phyloP scores from a whole-genome alignment of 805 yeast genomes.

The Starmerella floricola region DNA sequence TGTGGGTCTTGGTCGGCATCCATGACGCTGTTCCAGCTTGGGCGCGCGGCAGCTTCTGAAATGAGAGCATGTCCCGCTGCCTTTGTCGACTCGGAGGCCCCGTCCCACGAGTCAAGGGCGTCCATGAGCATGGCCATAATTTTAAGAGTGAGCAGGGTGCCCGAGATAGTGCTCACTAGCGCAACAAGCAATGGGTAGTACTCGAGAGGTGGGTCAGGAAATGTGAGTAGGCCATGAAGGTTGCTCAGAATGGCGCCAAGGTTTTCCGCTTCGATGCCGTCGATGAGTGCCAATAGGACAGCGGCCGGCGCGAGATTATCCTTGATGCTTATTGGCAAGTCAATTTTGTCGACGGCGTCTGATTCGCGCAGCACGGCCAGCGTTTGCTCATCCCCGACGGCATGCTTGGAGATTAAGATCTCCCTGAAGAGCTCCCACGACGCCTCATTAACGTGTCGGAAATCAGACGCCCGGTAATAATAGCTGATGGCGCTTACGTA shows the following conservation, averaged over 20 bases:
- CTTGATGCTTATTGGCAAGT: conserved; percentile 9
- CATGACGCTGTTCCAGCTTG: conserved; percentile 6
- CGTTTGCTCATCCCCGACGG: conserved; percentile 8
- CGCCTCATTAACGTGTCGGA: conserved; percentile 2
- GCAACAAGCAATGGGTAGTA: conserved; percentile 21
- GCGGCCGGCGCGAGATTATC: conserved; percentile 19
- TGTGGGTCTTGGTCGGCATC: background rate
- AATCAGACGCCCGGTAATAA: conserved; percentile 14
- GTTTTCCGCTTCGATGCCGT: conserved; percentile 6
- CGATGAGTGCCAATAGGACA: conserved; percentile 12
- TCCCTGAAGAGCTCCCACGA: conserved; percentile 16
- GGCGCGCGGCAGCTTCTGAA: conserved; percentile 3
- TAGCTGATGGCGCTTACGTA: conserved; percentile 12
- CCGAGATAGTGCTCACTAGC: conserved; percentile 15
- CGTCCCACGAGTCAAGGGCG: conserved; percentile 11
- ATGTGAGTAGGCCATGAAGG: conserved; percentile 8
- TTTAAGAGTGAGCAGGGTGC: background rate
- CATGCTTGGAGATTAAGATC: conserved; percentile 4
- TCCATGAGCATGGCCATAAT: conserved; percentile 10
- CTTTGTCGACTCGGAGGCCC: background rate
- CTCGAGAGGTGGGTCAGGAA: conserved; percentile 12
- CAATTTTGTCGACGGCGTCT: background rate
- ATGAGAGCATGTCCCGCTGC: background rate
- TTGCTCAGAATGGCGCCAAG: background rate
- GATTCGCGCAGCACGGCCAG: conserved; percentile 5